Evolutionary conservation across 768 basidiomycete genomes (phyloP), one percentile per base, ranked within the genome.

Genomic region (Suillus tomentosus): DNA sequence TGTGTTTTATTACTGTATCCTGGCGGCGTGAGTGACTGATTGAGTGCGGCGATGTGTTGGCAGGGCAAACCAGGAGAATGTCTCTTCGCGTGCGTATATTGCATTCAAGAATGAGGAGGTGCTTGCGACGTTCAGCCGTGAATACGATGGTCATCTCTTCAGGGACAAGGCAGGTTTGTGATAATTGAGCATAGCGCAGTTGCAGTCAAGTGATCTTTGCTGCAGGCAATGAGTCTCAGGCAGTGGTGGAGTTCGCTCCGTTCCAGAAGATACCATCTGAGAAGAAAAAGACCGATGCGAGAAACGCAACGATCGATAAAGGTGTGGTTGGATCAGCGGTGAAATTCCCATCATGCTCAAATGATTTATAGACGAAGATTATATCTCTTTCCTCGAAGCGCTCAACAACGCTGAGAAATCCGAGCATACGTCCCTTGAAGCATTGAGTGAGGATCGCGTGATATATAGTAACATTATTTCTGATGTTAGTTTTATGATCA

Each of bases 211-310:
- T 43, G 64, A 65, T 55, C 50, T 36, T 22, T 48, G 53, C 27
- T 40, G 13, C 68, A 96, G 96, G 96, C 17, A 90, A 89, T 70
- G 94, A 96, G 73, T 92, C 87, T 2, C 83, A 89, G 57, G 95
- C 93, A 1, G 81, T 97, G 5, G 95, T 99, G 8, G 96, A 99
- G 76, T 98, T 92, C 71, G 92, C 97, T 0, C 94, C 95, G 5
- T 93, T 90, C 67, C 95, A 95, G 74, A 97, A 95, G 72, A 77
- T 90, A 13, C 93, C 95, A 0, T 72, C 83, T 0, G 82, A 83
- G 65, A 87, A 90, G 76, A 88, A 87, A 75, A 98, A 96, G 77
- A 73, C 75, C 0, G 96, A 99, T 70, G 84, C 84, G 42, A 81
- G 94, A 27, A 89, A 88, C 68, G 93, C 86, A 0, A 96, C 95